These are phyloP conservation scores for Claviceps africana DNA, from an alignment of 2,329 filamentous ascomycete genomes.

Conservation along the genomic window DNA sequence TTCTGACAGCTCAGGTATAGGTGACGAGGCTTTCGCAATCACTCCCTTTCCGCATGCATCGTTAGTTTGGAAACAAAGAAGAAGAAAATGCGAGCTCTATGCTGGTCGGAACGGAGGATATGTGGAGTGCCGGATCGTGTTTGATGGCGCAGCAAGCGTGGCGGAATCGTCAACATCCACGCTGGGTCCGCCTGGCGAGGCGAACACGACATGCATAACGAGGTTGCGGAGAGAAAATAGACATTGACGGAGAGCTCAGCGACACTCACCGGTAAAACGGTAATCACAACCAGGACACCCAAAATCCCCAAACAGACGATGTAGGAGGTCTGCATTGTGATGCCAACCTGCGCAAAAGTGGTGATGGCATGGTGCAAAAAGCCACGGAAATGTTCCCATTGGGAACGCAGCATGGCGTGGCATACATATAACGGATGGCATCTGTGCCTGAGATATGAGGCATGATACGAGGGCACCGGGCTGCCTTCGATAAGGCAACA, in stretches of 20 bases:
- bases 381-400: too few relatives aligned
- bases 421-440: too few relatives aligned
- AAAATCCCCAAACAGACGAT: neutral
- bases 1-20: slow-evolving; percentile 26
- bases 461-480: too few relatives aligned
- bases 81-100: neutral
- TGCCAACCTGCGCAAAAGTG: neutral
- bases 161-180: neutral
- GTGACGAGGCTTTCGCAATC: slow-evolving; percentile 7
- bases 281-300: neutral
- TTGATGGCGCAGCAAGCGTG: neutral
- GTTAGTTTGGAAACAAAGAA: neutral
- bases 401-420: too few relatives aligned
- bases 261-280: neutral
- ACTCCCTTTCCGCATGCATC: neutral
- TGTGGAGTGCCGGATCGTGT: neutral
- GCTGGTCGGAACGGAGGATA: neutral
- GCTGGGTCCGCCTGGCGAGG: neutral
- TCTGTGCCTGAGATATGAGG: too few relatives aligned
- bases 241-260: neutral
- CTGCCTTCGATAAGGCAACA: too few relatives aligned
- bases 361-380: too few relatives aligned
- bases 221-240: too few relatives aligned
- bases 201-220: neutral
- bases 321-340: neutral